Base-by-base conservation (phyloP, 345 rosid genomes). In the Eucalyptus curtisii region DNA sequence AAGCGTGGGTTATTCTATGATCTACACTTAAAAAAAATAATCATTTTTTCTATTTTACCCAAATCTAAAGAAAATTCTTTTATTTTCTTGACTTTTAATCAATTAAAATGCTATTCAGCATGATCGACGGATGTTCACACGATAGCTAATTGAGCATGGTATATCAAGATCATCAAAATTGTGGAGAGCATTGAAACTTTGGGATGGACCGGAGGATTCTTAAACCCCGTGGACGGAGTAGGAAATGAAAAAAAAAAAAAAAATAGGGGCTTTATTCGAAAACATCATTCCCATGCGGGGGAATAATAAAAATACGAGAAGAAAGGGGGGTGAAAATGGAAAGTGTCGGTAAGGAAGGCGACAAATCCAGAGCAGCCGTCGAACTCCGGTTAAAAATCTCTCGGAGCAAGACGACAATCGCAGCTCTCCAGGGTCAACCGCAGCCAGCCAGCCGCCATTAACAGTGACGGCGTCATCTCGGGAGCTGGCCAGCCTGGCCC, bases 381-480 rank as follows among this genome's bases (percentile, higher is more conserved):
- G 82, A 40, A 40, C 9, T 20, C 44, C 5, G 84, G 20, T 37
- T 3, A 19, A 20, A 33, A 37, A 5, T 22, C 27, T 13, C 27
- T 40, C 84, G 84, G 84, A 22, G 47, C 84, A 76, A 76, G 30
- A 22, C 15, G 84, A 37, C 47, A 40, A 40, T 11, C 16, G 47
- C 47, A 40, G 84, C 84, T 76, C 44, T 40, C 9, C 47, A 76
- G 8, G 24, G 47, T 76, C 84, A 89, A 66, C 68, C 55, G 61
- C 31, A 86, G 89, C 89, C 91, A 86, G 89, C 89, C 91, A 87
- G 94, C 96, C 94, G 97, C 95, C 95, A 92, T 45, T 94, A 91
- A 92, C 95, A 64, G 92, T 91, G 57, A 91, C 95, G 95, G 96
- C 94, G 97, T 94, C 89, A 89, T 89, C 61, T 64, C 14, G 30